Evolutionary conservation across 441 rosid genomes (phyloP), one percentile per base, ranked within the genome.

Genomic region (Pelargonium cotyledonis): DNA sequence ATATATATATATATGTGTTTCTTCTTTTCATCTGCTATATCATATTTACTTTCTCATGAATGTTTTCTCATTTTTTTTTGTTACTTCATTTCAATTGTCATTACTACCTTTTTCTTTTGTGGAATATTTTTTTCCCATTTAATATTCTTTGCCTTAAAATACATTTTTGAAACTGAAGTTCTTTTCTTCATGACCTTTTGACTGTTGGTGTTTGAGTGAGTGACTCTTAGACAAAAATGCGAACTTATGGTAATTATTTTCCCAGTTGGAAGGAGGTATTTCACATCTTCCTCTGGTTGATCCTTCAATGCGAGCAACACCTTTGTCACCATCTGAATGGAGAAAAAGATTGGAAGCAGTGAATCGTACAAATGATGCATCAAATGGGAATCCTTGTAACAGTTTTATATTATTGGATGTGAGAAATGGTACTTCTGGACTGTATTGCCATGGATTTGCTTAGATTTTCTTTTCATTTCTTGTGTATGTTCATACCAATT

Each of bases 241-340:
- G 10, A 57, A 57, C 62, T 57, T 21, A 18, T 57, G 62, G 19
- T 26, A 19, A 23, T 16, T 72, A 67, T 71, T 67, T 77, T 19
- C 73, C 21, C 80, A 92, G 98, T 75, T 89, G 70, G 94, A 92
- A 67, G 96, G 92, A 71, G 96, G 94, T 15, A 78, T 82, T 65
- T 85, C 94, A 5, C 87, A 86, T 79, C 96, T 92, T 69, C 98
- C 96, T 57, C 63, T 92, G 78, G 85, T 89, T 72, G 86, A 90
- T 61, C 83, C 88, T 53, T 81, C 87, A 3, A 83, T 85, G 86
- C 82, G 86, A 77, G 96, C 98, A 61, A 88, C 78, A 68, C 85
- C 92, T 61, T 73, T 92, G 70, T 72, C 82, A 47, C 97, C 98
- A 65, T 87, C 85, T 19, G 90, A 89, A 74, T 92, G 96, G 98